Evolutionary conservation across 768 basidiomycete species (phyloP).

Genomic region (Mycena latifolia): DNA sequence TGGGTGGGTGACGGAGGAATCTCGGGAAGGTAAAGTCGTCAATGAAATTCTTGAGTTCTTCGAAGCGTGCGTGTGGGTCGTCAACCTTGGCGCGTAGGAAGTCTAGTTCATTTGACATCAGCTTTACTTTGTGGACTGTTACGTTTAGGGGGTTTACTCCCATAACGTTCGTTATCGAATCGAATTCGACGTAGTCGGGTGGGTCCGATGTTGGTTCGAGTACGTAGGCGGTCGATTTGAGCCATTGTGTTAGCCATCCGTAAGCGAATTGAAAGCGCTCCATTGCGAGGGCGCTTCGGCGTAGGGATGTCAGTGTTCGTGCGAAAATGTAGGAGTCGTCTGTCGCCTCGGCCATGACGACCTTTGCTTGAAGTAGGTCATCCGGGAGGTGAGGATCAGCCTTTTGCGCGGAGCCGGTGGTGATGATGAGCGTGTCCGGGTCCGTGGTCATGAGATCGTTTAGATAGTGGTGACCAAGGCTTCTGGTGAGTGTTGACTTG

Average conservation of each 20-base stretch:
- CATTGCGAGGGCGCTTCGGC: background rate
- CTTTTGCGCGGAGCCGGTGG: too few relatives aligned
- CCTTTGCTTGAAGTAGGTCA: conserved; percentile 12
- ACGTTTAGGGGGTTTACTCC: conserved; percentile 10
- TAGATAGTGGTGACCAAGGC: conserved; percentile 33
- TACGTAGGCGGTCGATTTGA: background rate
- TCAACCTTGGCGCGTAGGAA: conserved; percentile 33
- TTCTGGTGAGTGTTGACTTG: conserved; percentile 39
- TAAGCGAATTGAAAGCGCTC: conserved; percentile 5
- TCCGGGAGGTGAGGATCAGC: conserved; percentile 33
- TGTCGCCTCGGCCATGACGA: conserved; percentile 40
- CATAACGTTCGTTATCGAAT: conserved; percentile 1
- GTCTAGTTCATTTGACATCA: conserved; percentile 8
- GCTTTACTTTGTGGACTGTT: background rate
- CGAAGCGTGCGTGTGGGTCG: conserved; percentile 29
- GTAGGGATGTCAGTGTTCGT: background rate
- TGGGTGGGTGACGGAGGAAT: conserved; percentile 24
- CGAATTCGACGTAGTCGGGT: background rate
- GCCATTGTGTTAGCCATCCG: conserved; percentile 21
- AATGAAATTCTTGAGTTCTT: conserved; percentile 34
- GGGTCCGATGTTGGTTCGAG: too few relatives aligned
- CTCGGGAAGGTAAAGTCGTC: conserved; percentile 40
- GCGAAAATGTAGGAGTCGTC: conserved; percentile 39
- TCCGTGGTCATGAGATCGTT: background rate
- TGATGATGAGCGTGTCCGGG: too few relatives aligned